Percentiles rank a stretch among this genome's conserved stretches.
phyloP scores from a whole-genome alignment of 305 asterid species.

The Andrographis paniculata region DNA sequence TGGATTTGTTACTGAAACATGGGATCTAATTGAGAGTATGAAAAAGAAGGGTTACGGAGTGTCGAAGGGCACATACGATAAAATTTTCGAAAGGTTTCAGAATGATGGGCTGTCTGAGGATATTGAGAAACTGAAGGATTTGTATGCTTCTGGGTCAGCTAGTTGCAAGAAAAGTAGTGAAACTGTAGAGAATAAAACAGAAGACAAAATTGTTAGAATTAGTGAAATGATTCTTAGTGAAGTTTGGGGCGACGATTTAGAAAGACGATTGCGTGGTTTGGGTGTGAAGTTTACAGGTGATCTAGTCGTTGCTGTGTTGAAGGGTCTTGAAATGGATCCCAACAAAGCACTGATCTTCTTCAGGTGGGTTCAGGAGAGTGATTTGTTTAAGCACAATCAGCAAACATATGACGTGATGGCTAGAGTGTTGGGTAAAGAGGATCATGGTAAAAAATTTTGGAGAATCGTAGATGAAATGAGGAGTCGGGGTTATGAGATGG shows the following conservation, averaged over 20 bases:
- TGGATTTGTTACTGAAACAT: conserved; percentile 48
- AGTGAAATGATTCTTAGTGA: conserved; percentile 40
- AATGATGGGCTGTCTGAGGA: conserved; percentile 44
- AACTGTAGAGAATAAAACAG: conserved; percentile 20
- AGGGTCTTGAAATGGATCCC: conserved; percentile 36
- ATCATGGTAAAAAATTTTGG: conserved; percentile 52
- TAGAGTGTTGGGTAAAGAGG: conserved; percentile 46
- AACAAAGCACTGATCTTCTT: conserved; percentile 68
- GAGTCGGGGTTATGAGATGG: conserved; percentile 51
- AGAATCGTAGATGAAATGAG: conserved; percentile 65
- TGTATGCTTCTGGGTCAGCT: conserved; percentile 41
- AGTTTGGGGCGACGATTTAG: conserved; percentile 70
- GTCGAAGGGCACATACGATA: conserved; percentile 29
- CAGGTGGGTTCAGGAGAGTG: conserved; percentile 82
- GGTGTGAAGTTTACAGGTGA: conserved; percentile 46
- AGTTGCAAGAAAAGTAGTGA: conserved; percentile 11
- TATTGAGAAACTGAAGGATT: conserved; percentile 43
- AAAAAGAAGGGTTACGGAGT: conserved; percentile 59
- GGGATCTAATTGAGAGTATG: conserved; percentile 59
- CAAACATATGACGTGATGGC: conserved; percentile 47
- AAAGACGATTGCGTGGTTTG: conserved; percentile 38
- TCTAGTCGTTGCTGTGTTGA: conserved; percentile 43
- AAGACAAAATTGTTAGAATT: conserved; percentile 28
- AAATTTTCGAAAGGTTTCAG: conserved; percentile 39
- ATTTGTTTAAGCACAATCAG: conserved; percentile 40